These are phyloP conservation scores for Coleophoma cylindrospora DNA, from an alignment of 2,329 filamentous ascomycete species.

Conservation along the genomic window DNA sequence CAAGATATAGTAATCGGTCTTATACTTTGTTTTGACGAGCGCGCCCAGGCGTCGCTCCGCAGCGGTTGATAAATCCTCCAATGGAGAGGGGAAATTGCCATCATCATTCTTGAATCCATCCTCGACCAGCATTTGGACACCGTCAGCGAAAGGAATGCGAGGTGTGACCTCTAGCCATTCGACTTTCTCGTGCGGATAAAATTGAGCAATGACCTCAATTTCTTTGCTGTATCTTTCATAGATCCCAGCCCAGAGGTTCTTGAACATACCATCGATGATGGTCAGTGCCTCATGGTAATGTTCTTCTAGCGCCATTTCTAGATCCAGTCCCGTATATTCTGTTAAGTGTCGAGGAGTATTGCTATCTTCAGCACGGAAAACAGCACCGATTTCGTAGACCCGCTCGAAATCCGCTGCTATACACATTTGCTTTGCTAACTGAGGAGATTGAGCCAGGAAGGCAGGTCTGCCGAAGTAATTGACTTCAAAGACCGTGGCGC, in stretches of 20 bases:
- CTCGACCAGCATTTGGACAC: slow-evolving; percentile 73
- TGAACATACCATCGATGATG: slow-evolving; percentile 75
- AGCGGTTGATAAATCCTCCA: slow-evolving; percentile 78
- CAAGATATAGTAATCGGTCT: slow-evolving; percentile 88
- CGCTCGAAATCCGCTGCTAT: slow-evolving; percentile 85
- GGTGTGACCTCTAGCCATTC: slow-evolving; percentile 84
- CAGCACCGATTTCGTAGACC: slow-evolving; percentile 85
- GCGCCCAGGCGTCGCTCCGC: slow-evolving; percentile 84
- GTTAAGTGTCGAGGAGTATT: slow-evolving; percentile 94
- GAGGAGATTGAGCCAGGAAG: slow-evolving; percentile 87
- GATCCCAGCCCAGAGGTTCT: slow-evolving; percentile 69
- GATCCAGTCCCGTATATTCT: slow-evolving; percentile 87
- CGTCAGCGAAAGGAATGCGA: slow-evolving; percentile 74
- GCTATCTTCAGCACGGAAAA: slow-evolving; percentile 92
- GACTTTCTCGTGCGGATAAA: slow-evolving; percentile 82
- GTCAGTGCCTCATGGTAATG: slow-evolving; percentile 86
- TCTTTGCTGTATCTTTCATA: slow-evolving; percentile 67
- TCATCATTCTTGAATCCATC: slow-evolving; percentile 75
- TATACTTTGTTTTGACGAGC: slow-evolving; percentile 79
- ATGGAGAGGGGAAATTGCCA: slow-evolving; percentile 62
- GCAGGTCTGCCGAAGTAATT: slow-evolving; percentile 86
- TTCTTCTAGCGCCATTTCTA: slow-evolving; percentile 87
- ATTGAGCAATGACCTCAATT: slow-evolving; percentile 72
- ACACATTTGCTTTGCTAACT: slow-evolving; percentile 88
- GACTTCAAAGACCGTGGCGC: slow-evolving; percentile 84